A percentile compares a stretch with the other conserved stretches of the same genome.
Evolutionary conservation across 768 basidiomycete genomes (phyloP).

Genomic region (Antrodiella citrinella): DNA sequence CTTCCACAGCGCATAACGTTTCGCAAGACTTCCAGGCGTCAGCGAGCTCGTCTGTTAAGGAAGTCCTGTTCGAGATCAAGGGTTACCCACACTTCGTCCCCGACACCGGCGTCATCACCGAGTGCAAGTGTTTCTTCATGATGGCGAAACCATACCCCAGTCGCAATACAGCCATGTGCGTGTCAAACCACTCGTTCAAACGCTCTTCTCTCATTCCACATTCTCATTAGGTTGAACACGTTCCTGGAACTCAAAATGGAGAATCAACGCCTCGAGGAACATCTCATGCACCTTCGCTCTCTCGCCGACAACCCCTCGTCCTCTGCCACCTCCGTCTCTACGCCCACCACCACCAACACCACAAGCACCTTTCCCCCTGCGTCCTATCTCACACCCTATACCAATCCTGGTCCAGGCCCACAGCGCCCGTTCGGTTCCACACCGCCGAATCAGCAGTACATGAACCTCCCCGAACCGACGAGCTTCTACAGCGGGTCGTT

Average conservation of each 20-base stretch:
- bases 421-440: too few species aligned
- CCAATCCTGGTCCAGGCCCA: neutral
- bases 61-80: constrained; percentile 64
- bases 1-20: constrained; percentile 13
- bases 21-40: neutral
- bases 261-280: constrained; percentile 71
- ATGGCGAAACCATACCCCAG: constrained; percentile 74
- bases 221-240: constrained; percentile 47
- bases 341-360: neutral
- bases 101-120: constrained; percentile 24
- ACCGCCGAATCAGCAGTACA: neutral
- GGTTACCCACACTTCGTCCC: constrained; percentile 49
- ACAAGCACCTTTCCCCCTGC: neutral
- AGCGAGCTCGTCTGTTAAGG: constrained; percentile 18
- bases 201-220: constrained; percentile 6
- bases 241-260: constrained; percentile 82
- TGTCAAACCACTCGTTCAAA: constrained; percentile 3
- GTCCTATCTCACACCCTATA: neutral
- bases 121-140: constrained; percentile 54
- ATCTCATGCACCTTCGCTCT: constrained; percentile 37
- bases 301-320: constrained; percentile 9
- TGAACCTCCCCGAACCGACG: neutral
- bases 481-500: neutral
- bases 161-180: constrained; percentile 61
- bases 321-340: neutral